These are phyloP conservation scores for Colletotrichum lindemuthianum DNA, from an alignment of 2,329 filamentous ascomycete species.

Conservation along the genomic window DNA sequence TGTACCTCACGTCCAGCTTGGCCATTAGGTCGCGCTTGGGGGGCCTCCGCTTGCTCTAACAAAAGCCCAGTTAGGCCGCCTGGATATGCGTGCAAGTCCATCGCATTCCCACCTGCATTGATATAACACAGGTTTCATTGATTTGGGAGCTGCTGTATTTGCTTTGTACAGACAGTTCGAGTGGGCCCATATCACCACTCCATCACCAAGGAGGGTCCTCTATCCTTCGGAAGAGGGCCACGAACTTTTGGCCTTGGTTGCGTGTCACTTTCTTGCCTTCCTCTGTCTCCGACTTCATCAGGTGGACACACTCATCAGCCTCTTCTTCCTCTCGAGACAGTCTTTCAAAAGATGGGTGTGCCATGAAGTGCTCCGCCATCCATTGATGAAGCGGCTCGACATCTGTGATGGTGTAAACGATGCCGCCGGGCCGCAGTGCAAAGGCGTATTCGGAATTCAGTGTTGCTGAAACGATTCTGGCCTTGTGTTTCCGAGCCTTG, in stretches of 20 bases:
- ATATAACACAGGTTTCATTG: too few relatives aligned
- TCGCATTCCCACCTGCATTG: too few relatives aligned
- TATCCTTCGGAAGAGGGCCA: conserved; percentile 85
- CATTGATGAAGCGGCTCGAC: conserved; percentile 93
- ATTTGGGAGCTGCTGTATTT: too few relatives aligned
- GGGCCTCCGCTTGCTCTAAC: too few relatives aligned
- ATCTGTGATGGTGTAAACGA: conserved; percentile 96
- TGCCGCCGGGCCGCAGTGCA: conserved; percentile 81
- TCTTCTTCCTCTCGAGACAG: conserved; percentile 74
- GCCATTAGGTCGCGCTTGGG: too few relatives aligned
- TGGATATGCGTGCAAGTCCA: too few relatives aligned
- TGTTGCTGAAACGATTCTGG: conserved; percentile 88
- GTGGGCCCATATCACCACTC: background rate
- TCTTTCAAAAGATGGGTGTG: conserved; percentile 81
- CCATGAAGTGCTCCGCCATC: conserved; percentile 89
- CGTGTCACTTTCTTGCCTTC: conserved; percentile 96
- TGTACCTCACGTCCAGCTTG: too few relatives aligned
- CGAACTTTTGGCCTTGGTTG: conserved; percentile 90
- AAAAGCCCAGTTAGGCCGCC: too few relatives aligned
- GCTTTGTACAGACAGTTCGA: too few relatives aligned
- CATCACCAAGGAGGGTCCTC: conserved; percentile 80
- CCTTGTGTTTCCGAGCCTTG: conserved; percentile 97
- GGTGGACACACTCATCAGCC: conserved; percentile 74
- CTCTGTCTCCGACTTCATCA: conserved; percentile 88
- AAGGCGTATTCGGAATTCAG: conserved; percentile 95